Conservation (phyloP, 768 basidiomycete species). For the Mycena rebaudengoi region DNA sequence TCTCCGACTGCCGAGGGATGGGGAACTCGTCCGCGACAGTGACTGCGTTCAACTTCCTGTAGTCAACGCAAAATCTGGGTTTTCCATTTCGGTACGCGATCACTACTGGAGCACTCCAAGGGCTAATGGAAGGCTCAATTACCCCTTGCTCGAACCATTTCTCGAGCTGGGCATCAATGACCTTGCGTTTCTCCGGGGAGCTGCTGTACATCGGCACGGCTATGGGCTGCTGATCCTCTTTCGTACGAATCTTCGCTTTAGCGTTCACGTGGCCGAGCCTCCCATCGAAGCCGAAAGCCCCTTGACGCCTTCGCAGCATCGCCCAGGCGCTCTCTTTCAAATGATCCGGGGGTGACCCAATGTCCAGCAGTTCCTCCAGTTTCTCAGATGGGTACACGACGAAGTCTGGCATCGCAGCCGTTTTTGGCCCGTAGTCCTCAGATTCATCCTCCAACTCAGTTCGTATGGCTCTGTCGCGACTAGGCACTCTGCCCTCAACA, state of each 20-base stretch:
- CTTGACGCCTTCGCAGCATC: background rate
- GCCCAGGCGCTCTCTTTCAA: background rate
- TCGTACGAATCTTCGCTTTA: background rate
- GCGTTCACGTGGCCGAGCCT: background rate
- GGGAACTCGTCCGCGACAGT: too few relatives aligned
- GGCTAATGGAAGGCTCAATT: background rate
- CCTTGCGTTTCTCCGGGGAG: background rate
- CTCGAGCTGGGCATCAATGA: background rate
- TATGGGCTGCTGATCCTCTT: background rate
- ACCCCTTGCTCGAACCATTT: slow-evolving; percentile 4
- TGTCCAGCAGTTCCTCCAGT: background rate
- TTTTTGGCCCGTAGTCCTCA: background rate
- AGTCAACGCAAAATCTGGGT: too few relatives aligned
- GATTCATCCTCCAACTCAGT: background rate
- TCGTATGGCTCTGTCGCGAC: too few relatives aligned
- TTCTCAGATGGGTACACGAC: background rate
- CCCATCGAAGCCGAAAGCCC: background rate
- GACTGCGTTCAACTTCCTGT: background rate
- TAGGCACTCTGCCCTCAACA: too few relatives aligned
- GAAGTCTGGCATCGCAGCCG: background rate
- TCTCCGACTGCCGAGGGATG: too few relatives aligned
- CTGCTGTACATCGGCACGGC: slow-evolving; percentile 12
- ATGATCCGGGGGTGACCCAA: background rate
- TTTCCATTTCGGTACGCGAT: background rate
- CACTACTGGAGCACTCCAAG: background rate